Base-by-base conservation (phyloP, 495 filamentous ascomycete species). In the Bacidia gigantensis region DNA sequence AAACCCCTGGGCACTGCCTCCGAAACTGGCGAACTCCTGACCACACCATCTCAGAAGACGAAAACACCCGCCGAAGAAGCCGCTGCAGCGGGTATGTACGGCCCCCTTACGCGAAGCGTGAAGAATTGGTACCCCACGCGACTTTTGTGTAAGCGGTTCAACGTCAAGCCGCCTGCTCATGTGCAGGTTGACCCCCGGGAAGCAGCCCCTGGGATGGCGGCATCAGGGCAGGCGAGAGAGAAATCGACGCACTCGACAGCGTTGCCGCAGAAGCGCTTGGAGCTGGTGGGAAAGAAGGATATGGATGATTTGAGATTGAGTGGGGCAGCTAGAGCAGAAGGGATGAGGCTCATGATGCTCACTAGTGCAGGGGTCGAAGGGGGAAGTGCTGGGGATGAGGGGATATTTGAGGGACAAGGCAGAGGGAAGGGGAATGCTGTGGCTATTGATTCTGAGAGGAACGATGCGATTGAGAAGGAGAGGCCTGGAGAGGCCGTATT, bases 21-120 rank as follows among this genome's bases (percentile, higher is more conserved):
- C 9, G 58, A 60, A 7, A 58, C 60, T 38, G 46, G 48, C 14
- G 65, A 57, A 0, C 61, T 82, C 10, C 60, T 90, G 0, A 69
- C 67, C 20, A 74, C 67, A 26, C 80, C 81, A 0, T 62, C 70
- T 10, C 22, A 47, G 44, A 94, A 85, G 58, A 72, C 76, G 1
- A 73, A 82, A 51, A 83, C 92, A 55, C 87, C 90, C 0, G 86
- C 87, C 2, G 85, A 87, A 54, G 80, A 86, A 56, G 92, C 92
- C 3, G 92, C 92, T n/a, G 83, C 76, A 54, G 63, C 95, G 58
- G 88, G 88, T 23, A 94, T 97, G 88, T 97, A 86, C 65, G 92
- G 92, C 0, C 74, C 80, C 1, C 74, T 96, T 79, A 98, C 92
- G 2, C 71, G 92, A 43, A 78, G 72, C 5, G 69, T 72, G 1